phyloP scores from a whole-genome alignment of 371 early-diverging fungal species.

The Mucor velutinosus region DNA sequence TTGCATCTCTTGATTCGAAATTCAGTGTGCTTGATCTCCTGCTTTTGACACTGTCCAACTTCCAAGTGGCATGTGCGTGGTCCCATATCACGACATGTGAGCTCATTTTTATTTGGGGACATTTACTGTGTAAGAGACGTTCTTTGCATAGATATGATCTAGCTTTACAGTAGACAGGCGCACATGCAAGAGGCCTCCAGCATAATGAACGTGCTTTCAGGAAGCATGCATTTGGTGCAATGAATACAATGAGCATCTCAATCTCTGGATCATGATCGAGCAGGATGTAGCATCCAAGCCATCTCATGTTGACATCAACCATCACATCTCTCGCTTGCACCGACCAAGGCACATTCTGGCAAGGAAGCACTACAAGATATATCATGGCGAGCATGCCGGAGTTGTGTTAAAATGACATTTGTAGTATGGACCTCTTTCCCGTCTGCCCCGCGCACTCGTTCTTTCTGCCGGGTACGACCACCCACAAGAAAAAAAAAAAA shows the following conservation, averaged over 20 bases:
- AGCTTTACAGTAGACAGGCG: too few species aligned
- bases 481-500: not conserved
- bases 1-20: not conserved
- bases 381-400: not conserved
- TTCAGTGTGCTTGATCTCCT: too few species aligned
- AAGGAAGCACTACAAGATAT: not conserved
- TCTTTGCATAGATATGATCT: too few species aligned
- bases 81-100: not conserved
- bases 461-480: not conserved
- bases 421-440: not conserved
- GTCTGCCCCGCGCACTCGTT: not conserved
- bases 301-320: not conserved
- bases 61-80: not conserved
- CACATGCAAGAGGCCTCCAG: too few species aligned
- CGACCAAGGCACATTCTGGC: too few species aligned
- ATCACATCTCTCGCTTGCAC: too few species aligned
- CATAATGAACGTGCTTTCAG: too few species aligned
- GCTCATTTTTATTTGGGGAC: not conserved
- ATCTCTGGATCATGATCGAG: too few species aligned
- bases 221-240: too few species aligned
- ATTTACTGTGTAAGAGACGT: too few species aligned
- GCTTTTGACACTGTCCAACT: not conserved
- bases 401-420: not conserved
- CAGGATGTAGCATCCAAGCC: too few species aligned
- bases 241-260: too few species aligned